Conservation (phyloP, 2,329 filamentous ascomycete genomes). For the Fonsecaea multimorphosa region DNA sequence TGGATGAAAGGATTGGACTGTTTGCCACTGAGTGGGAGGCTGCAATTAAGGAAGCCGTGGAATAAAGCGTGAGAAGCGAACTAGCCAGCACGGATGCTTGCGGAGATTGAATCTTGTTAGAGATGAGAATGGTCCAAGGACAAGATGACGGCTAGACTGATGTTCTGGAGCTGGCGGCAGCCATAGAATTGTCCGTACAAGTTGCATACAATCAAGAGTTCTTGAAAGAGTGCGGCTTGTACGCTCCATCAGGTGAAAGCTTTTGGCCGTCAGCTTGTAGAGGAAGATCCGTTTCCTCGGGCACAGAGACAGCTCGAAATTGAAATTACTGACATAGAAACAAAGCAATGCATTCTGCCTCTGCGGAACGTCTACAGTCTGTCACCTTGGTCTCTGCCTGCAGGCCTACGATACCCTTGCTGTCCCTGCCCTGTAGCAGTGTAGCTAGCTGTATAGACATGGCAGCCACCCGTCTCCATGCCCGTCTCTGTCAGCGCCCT, state of each 20-base stretch:
- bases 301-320: background rate
- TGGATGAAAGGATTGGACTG: background rate
- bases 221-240: background rate
- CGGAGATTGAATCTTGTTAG: background rate
- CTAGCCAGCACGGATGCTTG: background rate
- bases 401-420: too few relatives aligned
- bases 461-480: too few relatives aligned
- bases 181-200: background rate
- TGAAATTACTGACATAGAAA: background rate
- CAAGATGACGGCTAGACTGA: slow-evolving; percentile 2
- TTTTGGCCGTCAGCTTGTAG: background rate
- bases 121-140: background rate
- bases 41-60: too few relatives aligned
- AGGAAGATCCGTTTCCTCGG: background rate
- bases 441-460: too few relatives aligned
- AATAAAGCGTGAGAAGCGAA: background rate
- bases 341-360: background rate
- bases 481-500: too few relatives aligned
- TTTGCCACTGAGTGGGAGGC: background rate
- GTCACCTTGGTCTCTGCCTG: background rate
- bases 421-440: too few relatives aligned
- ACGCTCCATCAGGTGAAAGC: background rate
- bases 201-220: background rate
- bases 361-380: background rate
- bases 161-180: background rate